phyloP scores from a whole-genome alignment of 768 basidiomycete species.

The Steccherinum ochraceum region DNA sequence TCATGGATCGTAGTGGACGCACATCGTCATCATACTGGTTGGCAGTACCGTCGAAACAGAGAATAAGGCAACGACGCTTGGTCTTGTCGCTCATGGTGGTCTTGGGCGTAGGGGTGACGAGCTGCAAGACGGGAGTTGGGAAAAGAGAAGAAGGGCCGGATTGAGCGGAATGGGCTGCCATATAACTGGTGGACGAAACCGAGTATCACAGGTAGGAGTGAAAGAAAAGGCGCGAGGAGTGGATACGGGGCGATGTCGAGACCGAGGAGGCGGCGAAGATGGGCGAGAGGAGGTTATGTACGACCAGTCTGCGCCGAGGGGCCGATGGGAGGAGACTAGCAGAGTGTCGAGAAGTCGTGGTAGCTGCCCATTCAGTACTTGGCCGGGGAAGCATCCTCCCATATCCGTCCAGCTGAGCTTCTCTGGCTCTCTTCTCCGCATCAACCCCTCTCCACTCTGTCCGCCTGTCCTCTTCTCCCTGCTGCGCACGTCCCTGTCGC shows the following conservation, averaged over 20 bases:
- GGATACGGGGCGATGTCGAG: neutral
- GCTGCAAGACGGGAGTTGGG: neutral
- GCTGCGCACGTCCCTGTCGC: no score
- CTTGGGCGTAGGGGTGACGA: neutral
- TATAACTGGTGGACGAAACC: neutral
- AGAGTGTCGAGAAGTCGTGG: no score
- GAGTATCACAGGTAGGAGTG: no score
- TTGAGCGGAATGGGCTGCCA: neutral
- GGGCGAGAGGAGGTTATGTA: neutral
- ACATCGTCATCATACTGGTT: constrained; percentile 45
- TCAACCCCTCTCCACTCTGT: no score
- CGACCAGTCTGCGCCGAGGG: no score
- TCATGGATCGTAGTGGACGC: constrained; percentile 10
- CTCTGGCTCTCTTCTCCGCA: no score
- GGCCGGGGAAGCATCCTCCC: no score
- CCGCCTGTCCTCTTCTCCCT: no score
- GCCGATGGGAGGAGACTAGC: no score
- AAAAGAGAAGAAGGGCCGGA: neutral
- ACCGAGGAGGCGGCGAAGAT: neutral
- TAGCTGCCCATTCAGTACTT: no score
- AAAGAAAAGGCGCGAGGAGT: neutral
- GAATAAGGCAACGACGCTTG: constrained; percentile 40
- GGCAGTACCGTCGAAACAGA: constrained; percentile 69
- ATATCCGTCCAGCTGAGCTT: no score
- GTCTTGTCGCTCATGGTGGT: neutral